Evolutionary conservation across 805 yeast genomes (phyloP).

Genomic region (Ogataea corticis): DNA sequence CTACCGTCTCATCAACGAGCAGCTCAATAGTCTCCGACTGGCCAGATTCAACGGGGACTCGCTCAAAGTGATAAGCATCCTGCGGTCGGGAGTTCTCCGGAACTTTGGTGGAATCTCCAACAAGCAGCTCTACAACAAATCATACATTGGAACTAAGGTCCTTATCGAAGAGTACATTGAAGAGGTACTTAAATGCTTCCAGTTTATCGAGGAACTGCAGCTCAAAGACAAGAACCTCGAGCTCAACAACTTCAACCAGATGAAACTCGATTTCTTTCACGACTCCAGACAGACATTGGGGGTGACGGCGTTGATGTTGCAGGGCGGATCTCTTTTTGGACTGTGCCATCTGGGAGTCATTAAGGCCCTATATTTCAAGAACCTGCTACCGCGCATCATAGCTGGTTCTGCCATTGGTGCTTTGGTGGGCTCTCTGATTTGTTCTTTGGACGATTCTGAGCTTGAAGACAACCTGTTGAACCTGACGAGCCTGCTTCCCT

Average conservation of each 20-base stretch:
- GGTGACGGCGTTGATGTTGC: constrained; percentile 83
- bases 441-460: constrained; percentile 70
- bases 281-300: constrained; percentile 89
- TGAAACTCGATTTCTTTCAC: constrained; percentile 73
- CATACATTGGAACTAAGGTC: constrained; percentile 85
- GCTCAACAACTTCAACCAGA: constrained; percentile 51
- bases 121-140: constrained; percentile 72
- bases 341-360: constrained; percentile 92
- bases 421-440: constrained; percentile 81
- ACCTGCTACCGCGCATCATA: constrained; percentile 78
- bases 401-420: constrained; percentile 96
- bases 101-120: constrained; percentile 91
- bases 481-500: constrained; percentile 48
- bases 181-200: constrained; percentile 71
- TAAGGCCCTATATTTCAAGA: constrained; percentile 72
- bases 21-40: constrained; percentile 59
- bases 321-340: constrained; percentile 95
- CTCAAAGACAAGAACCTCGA: constrained; percentile 28
- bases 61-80: constrained; percentile 57
- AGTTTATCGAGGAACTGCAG: constrained; percentile 51
- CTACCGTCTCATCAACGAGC: constrained; percentile 74
- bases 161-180: constrained; percentile 83
- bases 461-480: constrained; percentile 44
- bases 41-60: constrained; percentile 65
- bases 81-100: constrained; percentile 81